Evolutionary conservation across 1,139 yeast species (phyloP).

Genomic region (Saccharomyces hybrid): DNA sequence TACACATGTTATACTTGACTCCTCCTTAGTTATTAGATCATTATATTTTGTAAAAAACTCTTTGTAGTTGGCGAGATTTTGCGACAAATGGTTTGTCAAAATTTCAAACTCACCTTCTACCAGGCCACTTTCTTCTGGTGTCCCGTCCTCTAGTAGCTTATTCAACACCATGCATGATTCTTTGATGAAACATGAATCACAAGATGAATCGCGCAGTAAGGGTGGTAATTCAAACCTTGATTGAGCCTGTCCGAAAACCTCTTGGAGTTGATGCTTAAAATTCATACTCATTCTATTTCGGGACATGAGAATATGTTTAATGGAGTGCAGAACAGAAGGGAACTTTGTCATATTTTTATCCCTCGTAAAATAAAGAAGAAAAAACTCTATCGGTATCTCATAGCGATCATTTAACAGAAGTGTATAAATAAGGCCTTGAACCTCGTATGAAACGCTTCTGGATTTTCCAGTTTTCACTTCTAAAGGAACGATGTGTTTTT

Average conservation of each 20-base stretch:
- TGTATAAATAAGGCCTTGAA: conserved; percentile 83
- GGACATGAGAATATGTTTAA: conserved; percentile 55
- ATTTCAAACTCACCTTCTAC: conserved; percentile 38
- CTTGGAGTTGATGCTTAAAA: conserved; percentile 43
- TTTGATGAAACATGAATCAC: conserved; percentile 61
- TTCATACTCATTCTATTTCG: conserved; percentile 63
- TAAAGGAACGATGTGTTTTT: conserved; percentile 55
- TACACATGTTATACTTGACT: conserved; percentile 45
- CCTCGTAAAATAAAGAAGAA: conserved; percentile 68
- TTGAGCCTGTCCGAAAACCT: conserved; percentile 8
- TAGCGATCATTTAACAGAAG: conserved; percentile 74
- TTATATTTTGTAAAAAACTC: conserved; percentile 70
- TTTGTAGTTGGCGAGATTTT: conserved; percentile 19
- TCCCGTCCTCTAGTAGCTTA: conserved; percentile 51
- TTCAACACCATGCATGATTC: conserved; percentile 65
- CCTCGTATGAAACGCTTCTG: conserved; percentile 62
- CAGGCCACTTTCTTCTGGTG: conserved; percentile 39
- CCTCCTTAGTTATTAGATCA: conserved; percentile 64
- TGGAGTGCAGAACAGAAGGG: conserved; percentile 47
- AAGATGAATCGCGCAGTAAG: conserved; percentile 45
- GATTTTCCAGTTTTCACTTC: conserved; percentile 81
- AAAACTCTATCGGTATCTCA: conserved; percentile 54
- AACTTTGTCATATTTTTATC: conserved; percentile 47
- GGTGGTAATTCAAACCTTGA: conserved; percentile 44
- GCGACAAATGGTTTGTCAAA: conserved; percentile 46